Evolutionary conservation across 1,139 yeast genomes (phyloP).

Genomic region (Pichia sp.): DNA sequence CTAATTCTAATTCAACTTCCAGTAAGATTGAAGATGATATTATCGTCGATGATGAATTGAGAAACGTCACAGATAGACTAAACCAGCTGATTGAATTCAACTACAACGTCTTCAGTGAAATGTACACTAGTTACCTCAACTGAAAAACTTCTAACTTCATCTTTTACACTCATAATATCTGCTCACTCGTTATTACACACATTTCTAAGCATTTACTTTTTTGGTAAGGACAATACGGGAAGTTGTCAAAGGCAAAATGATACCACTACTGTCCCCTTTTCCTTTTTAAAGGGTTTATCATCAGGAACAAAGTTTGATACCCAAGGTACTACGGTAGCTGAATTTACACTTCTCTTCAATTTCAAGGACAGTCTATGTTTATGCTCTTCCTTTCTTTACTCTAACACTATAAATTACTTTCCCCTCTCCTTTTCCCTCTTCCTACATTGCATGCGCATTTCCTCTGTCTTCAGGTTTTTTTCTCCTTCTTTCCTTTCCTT

Average conservation of each 20-base stretch:
- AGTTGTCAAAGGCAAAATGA: background rate
- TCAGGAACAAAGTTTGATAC: conserved; percentile 1
- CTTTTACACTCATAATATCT: background rate
- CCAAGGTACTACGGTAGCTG: background rate
- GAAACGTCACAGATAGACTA: conserved; percentile 48
- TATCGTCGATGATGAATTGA: conserved; percentile 39
- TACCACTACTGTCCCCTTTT: background rate
- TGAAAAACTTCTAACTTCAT: background rate
- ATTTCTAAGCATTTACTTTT: background rate
- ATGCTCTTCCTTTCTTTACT: background rate
- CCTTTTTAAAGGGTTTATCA: background rate
- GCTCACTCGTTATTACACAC: background rate
- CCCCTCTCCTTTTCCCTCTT: background rate
- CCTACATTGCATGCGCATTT: background rate
- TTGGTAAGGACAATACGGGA: background rate
- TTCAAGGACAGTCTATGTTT: background rate
- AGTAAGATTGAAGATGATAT: conserved; percentile 30
- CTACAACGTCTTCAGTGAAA: conserved; percentile 66
- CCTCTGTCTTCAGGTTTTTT: background rate
- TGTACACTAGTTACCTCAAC: conserved; percentile 33
- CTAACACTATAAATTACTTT: background rate
- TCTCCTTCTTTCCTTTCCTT: background rate
- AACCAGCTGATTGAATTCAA: conserved; percentile 63
- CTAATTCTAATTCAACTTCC: conserved; percentile 1
- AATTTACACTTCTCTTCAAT: background rate